Base-by-base conservation (phyloP, 257 asterid species). In the Solanum lycopersicoides region DNA sequence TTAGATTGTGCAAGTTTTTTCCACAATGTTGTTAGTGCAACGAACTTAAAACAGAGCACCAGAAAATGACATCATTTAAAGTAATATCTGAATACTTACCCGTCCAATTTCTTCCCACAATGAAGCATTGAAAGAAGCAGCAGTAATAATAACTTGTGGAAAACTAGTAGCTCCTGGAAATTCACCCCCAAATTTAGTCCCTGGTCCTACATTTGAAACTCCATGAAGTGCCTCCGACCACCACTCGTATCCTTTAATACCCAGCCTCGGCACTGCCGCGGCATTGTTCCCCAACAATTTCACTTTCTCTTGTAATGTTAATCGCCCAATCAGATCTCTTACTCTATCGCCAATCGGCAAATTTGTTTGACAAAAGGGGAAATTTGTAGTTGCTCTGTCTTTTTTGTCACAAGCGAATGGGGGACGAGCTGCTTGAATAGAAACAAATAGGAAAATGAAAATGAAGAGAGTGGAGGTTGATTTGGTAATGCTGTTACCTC, bases 211-310 rank as follows among this genome's bases (percentile, higher is more conserved):
- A 77, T 96, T 90, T 1, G 98, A 95, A 15, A 96, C 95, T 25
- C 98, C 98, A 86, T 96, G 98, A 34, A 96, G 96, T 53, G 98
- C 98, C 91, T 96, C 98, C 80, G 98, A 96, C 98, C 98, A 96
- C 98, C 98, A 96, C 87, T 96, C 95, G 89, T 96, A 96, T 3
- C 91, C 91, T 86, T 87, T 88, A 84, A 96, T 90, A 28, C 98
- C 98, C 72, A 96, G 92, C 83, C 98, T 90, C 15, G 93, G 93
- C 89, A 96, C 96, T 21, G 94, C 93, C 25, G 92, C 93, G 14
- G 98, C 98, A 80, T 77, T 90, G 91, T 90, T 93, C 72, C 73
- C 95, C 45, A 96, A 41, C 76, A 96, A 89, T 90, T 86, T 89
- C 7, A 95, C 94, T 91, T 96, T 96, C 92, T 96, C 99, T 87